A percentile compares a stretch with the other conserved stretches of the same genome.
Conservation (phyloP, 257 asterid genomes). For the Rehmannia glutinosa region DNA sequence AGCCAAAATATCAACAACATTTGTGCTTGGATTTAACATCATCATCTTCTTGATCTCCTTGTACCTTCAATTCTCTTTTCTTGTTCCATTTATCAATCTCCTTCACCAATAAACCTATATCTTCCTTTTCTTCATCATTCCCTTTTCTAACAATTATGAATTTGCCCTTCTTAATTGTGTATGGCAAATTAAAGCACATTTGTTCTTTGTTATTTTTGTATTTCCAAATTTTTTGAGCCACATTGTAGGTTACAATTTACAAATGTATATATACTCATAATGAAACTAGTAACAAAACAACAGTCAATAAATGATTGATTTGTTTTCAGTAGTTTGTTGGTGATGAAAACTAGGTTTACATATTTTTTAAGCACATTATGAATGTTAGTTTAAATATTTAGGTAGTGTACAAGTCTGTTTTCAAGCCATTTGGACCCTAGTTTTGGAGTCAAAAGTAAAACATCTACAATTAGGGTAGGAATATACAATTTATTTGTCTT, state of each 20-base stretch:
- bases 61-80: constrained; percentile 1
- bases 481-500: too few relatives aligned
- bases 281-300: background rate
- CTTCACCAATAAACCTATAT: constrained; percentile 36
- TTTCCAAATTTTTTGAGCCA: background rate
- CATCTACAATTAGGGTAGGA: too few relatives aligned
- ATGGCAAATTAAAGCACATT: constrained; percentile 44
- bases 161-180: constrained; percentile 38
- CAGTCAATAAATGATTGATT: background rate
- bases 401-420: too few relatives aligned
- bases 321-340: constrained; percentile 14
- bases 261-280: background rate
- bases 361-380: too few relatives aligned
- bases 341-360: constrained; percentile 16
- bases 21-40: constrained; percentile 1
- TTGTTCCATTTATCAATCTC: constrained; percentile 50
- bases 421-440: too few relatives aligned
- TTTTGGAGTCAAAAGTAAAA: too few relatives aligned
- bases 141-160: constrained; percentile 20
- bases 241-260: background rate
- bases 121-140: constrained; percentile 32
- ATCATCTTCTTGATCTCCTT: background rate
- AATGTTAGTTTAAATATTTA: too few relatives aligned
- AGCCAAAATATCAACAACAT: background rate
- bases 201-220: background rate